phyloP scores from a whole-genome alignment of 1,284 basidiomycete species.

The Hypsizygus ulmarius region DNA sequence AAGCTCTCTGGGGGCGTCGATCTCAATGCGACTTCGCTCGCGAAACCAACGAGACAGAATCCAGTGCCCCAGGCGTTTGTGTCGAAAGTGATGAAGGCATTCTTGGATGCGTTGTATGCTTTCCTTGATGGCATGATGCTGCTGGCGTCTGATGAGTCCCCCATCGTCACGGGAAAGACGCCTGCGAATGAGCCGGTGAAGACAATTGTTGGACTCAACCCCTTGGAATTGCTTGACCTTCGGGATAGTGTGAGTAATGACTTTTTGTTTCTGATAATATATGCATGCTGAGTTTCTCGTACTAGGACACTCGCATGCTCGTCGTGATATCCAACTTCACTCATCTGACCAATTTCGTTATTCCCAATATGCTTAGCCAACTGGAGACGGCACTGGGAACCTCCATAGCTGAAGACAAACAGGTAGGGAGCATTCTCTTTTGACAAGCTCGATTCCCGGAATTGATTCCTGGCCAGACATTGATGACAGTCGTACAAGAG shows the following conservation, averaged over 20 bases:
- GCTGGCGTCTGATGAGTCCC: slow-evolving; percentile 75
- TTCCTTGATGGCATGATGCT: slow-evolving; percentile 89
- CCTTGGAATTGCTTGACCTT: slow-evolving; percentile 57
- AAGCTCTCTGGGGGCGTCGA: slow-evolving; percentile 84
- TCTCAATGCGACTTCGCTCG: slow-evolving; percentile 41
- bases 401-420: slow-evolving; percentile 74
- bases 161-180: slow-evolving; percentile 41
- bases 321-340: slow-evolving; percentile 90
- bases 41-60: slow-evolving; percentile 55
- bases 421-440: slow-evolving; percentile 37
- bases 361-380: slow-evolving; percentile 81
- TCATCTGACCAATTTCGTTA: slow-evolving; percentile 65
- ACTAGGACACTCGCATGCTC: slow-evolving; percentile 84
- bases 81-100: slow-evolving; percentile 79
- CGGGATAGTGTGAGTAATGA: slow-evolving; percentile 54
- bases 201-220: slow-evolving; percentile 38
- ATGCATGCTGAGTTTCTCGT: slow-evolving; percentile 15
- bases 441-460: neutral
- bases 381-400: slow-evolving; percentile 78
- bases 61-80: slow-evolving; percentile 56
- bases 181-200: slow-evolving; percentile 30
- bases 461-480: slow-evolving; percentile 37
- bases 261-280: neutral
- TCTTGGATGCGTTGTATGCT: slow-evolving; percentile 86
- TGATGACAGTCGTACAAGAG: slow-evolving; percentile 77